Base-by-base conservation (phyloP, 1,284 basidiomycete species). In the Thecaphora frezii region DNA sequence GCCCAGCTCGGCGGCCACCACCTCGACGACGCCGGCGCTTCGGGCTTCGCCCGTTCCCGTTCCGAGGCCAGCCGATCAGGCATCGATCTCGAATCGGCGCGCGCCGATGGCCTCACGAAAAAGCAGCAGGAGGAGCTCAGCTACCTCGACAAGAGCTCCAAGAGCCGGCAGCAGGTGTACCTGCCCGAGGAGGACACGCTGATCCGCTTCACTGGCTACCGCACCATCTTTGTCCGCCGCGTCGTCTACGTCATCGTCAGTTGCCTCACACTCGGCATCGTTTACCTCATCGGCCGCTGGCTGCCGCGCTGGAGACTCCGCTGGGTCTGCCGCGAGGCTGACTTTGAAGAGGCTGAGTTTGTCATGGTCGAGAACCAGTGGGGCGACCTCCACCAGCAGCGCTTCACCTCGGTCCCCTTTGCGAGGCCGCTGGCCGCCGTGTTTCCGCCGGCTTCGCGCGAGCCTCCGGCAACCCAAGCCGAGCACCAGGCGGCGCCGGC, bases 251-350 rank as follows among this genome's bases (percentile, higher is more conserved):
- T 85, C 67, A 50, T 84, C 21, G 85, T 85, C 8, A 92, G 89
- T 72, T 71, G 90, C 9, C 53, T 89, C 16, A 86, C 88, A 1
- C 80, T 89, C 12, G 96, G 96, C 3, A 80, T 87, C 9, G 81
- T 97, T 30, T 88, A 86, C 10, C 84, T 98, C 16, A 79, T 96
- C 5, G 92, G 92, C 1, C 87, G 93, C 70, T 99, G 96, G 96
- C 87, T 96, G 67, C 94, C 96, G 45, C 85, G 84, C 4, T 71
- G 93, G 39, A 96, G 93, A 90, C 85, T 98, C 48, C 85, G 85
- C 36, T 93, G 88, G 84, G 88, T 91, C n/a, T 87, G 91, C 1
- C 84, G 82, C 50, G 90, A 94, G 79, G 88, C 85, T 50, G 87
- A 89, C 4, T 99, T 98, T 73, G 86, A 87, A 42, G 83, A 89